Evolutionary conservation across 495 filamentous ascomycete species (phyloP), one percentile per base, ranked within the genome.

Genomic region (Podospora appendiculata): DNA sequence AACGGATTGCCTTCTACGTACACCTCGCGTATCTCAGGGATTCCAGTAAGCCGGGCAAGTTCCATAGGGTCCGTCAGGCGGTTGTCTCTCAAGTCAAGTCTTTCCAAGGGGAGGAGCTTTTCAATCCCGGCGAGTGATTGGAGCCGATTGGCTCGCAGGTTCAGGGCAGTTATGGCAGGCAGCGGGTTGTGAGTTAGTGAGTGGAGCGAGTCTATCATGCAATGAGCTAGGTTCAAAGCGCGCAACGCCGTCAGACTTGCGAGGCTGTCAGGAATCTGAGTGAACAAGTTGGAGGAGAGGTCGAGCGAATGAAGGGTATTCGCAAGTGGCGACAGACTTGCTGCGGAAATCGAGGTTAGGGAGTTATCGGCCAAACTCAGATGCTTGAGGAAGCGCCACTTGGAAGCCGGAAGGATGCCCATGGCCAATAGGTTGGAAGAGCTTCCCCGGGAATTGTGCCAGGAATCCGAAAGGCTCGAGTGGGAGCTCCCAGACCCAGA

Each of bases 121-220:
- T 98, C 91, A 51, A 98, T 85, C 3, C 93, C 93, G 14, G 89
- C 89, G 45, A 98, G 79, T 7, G 91, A 96, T 33, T 80, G 78
- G 49, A 98, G 79, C 36, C 90, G 87, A 66, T 98, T 98, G 17
- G 80, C 85, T 42, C 93, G 85, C 42, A 98, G 80, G 62, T 97
- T 97, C 56, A 98, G 77, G 17, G 89, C 89, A 4, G 86, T 92
- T 55, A 97, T 96, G 45, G 93, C 92, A 13, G 93, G 91, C 4
- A 98, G 77, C 33, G 93, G 92, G 64, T 85, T 90, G 51, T 87
- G 81, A 2, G 83, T 82, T 14, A 98, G 73, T 4, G 91, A 95
- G 58, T 94, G 90, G 51, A 98, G 73, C 34, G 90, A 94, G 49
- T 93, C 89, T 46, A 98, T 95, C 92, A 97, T 96, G 77, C 93